phyloP scores from a whole-genome alignment of 163 green algal species.

The Volvox carteri region DNA sequence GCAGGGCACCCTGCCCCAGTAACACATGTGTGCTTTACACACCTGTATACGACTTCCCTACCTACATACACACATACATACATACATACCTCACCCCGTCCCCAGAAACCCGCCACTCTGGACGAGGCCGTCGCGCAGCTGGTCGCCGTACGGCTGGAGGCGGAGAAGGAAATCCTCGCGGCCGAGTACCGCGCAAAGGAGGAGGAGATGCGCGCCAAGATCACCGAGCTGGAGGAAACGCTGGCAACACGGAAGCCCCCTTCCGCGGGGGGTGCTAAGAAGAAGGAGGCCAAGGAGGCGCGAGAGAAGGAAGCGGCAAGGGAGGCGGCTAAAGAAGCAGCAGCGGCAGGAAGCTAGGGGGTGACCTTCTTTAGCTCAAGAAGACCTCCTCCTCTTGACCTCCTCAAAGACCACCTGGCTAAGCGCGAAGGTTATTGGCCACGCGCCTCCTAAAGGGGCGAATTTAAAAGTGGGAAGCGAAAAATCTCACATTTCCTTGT shows the following conservation, averaged over 20 bases:
- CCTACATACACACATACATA: not conserved
- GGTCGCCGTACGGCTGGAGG: slow-evolving; percentile 67
- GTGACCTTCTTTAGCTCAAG: too few relatives aligned
- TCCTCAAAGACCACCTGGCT: too few relatives aligned
- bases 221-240: slow-evolving; percentile 61
- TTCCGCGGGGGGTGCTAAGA: slow-evolving; percentile 11
- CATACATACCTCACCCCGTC: not conserved
- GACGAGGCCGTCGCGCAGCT: slow-evolving; percentile 71
- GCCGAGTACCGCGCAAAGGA: slow-evolving; percentile 58
- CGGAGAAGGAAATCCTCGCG: slow-evolving; percentile 56
- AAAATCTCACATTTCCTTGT: too few relatives aligned
- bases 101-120: slow-evolving; percentile 76
- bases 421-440: too few relatives aligned
- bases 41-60: not conserved
- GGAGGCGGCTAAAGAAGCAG: not conserved
- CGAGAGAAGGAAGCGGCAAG: not conserved
- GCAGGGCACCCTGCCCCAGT: not conserved
- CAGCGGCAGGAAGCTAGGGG: not conserved
- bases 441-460: too few relatives aligned
- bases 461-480: too few relatives aligned
- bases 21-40: not conserved
- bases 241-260: slow-evolving; percentile 2
- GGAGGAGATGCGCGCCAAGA: slow-evolving; percentile 52
- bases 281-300: not conserved
- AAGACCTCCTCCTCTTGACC: too few relatives aligned